Evolutionary conservation across 202 grass and related monocot genomes (phyloP).

Genomic region (Tripidium arundinaceum): DNA sequence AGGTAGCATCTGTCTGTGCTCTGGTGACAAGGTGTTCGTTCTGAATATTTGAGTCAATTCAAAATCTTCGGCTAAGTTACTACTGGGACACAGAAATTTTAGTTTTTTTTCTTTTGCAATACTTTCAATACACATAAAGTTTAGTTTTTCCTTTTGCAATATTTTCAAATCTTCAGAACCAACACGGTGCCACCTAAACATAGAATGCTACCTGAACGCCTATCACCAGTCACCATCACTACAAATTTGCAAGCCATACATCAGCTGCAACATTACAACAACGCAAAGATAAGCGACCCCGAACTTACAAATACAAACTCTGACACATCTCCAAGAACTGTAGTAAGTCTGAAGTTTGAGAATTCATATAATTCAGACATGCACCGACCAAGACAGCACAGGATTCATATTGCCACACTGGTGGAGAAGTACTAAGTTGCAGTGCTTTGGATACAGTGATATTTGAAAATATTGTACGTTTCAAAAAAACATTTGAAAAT

Average conservation of each 20-base stretch:
- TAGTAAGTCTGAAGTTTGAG: neutral
- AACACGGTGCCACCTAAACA: too few species aligned
- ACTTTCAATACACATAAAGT: too few species aligned
- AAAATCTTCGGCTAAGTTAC: neutral
- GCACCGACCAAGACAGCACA: neutral
- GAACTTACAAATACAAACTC: neutral
- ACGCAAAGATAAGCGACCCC: neutral
- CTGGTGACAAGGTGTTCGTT: neutral
- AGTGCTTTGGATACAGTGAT: neutral
- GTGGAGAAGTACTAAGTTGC: neutral
- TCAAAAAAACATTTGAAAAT: neutral
- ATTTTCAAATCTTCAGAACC: neutral
- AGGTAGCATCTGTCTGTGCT: slow-evolving; percentile 1
- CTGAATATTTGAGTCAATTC: neutral
- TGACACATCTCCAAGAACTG: neutral
- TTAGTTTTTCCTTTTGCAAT: neutral
- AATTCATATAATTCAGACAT: neutral
- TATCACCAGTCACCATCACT: neutral
- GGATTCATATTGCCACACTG: neutral
- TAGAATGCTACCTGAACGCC: too few species aligned
- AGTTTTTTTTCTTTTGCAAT: too few species aligned
- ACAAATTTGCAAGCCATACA: neutral
- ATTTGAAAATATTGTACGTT: too few species aligned
- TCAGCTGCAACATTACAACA: neutral
- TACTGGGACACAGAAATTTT: neutral